A percentile compares a stretch with the other conserved stretches of the same genome.
Conservation (phyloP, 805 yeast genomes). For the Nakazawaea laoshanensis region DNA sequence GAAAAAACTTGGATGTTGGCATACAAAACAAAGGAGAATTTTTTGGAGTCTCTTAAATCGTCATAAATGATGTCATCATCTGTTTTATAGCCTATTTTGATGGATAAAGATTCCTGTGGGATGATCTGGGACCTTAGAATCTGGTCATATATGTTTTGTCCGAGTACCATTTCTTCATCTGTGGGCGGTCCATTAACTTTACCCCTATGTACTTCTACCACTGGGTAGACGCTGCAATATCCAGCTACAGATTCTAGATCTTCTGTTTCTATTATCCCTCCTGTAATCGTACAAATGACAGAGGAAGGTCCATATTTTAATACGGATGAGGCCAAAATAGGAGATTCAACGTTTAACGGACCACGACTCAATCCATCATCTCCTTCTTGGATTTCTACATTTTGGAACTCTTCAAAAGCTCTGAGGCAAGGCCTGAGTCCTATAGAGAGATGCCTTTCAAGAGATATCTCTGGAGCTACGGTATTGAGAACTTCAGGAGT, state of each 20-base stretch:
- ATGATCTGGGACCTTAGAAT: slow-evolving; percentile 50
- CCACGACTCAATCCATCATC: slow-evolving; percentile 28
- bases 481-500: slow-evolving; percentile 79
- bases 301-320: slow-evolving; percentile 65
- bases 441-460: slow-evolving; percentile 67
- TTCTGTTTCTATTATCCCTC: slow-evolving; percentile 54
- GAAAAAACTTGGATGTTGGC: slow-evolving; percentile 74
- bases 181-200: slow-evolving; percentile 68
- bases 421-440: slow-evolving; percentile 76
- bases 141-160: slow-evolving; percentile 57
- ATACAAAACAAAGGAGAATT: slow-evolving; percentile 51
- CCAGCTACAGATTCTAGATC: slow-evolving; percentile 28
- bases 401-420: slow-evolving; percentile 62
- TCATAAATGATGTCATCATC: slow-evolving; percentile 24
- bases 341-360: slow-evolving; percentile 19
- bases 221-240: slow-evolving; percentile 51
- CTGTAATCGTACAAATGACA: slow-evolving; percentile 62
- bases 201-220: slow-evolving; percentile 71
- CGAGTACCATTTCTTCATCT: slow-evolving; percentile 72
- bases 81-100: slow-evolving; percentile 45
- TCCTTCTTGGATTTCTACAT: slow-evolving; percentile 32
- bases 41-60: slow-evolving; percentile 25
- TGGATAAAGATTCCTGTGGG: slow-evolving; percentile 40
- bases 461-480: slow-evolving; percentile 76
- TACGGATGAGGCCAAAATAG: slow-evolving; percentile 59